Evolutionary conservation across 1,284 basidiomycete genomes (phyloP), one percentile per base, ranked within the genome.

Genomic region (Papiliotrema flavescens): DNA sequence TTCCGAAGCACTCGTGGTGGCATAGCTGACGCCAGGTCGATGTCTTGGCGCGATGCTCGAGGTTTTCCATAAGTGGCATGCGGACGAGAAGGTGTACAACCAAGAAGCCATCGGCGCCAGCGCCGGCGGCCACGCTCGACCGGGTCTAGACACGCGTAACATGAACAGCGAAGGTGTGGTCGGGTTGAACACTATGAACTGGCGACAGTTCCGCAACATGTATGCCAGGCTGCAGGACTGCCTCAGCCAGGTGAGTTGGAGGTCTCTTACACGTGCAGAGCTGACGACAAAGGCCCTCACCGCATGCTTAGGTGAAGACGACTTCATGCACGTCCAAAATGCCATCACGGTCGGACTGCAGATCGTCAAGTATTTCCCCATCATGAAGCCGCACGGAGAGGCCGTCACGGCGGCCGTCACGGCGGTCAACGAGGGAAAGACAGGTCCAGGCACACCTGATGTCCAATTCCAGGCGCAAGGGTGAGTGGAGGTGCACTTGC

Each of bases 261-360:
- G 9, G 35, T 17, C 11, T 11, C 35, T 17, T 9, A 17, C 43
- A 24, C 11, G 8, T 8, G 19, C 44, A 20, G 51, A 55, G 40
- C 37, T 8, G 54, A 66, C 54, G 13, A 8, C 26, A 19, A 8
- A 85, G 86, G 63, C 75, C 28, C 67, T 79, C 53, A 59, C 64
- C 20, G 67, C 66, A 15, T 74, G 71, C 64, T 80, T 63, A 67
- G 63, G 47, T 56, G 73, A 56, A 66, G 59, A 60, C 44, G 91
- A 93, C 67, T 96, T 92, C 73, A 93, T 95, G 88, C 90, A 91
- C 67, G 88, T 95, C 54, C 92, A 93, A 74, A 97, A 97, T 69
- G 84, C 89, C 13, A 88, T 96, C 69, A 83, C 93, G 44, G 85
- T 96, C 23, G 80, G 94, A 55, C 90, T 92, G 65, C 89, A 94